Percentiles rank a stretch among this genome's conserved stretches.
phyloP scores from a whole-genome alignment of 208 protist genomes.

The Kentomonas sorsogonicus region DNA sequence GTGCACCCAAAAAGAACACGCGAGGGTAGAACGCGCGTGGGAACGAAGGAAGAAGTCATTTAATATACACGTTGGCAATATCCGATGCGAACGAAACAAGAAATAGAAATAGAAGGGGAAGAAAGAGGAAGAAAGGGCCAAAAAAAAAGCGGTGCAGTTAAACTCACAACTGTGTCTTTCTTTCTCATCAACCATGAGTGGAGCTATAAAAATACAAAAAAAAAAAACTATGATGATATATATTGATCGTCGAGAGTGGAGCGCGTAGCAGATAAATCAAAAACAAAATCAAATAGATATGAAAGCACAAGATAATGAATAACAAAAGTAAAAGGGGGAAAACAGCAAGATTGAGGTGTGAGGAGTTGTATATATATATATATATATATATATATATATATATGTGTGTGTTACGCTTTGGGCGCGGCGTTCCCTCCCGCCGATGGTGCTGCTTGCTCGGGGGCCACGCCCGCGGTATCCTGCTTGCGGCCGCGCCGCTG shows the following conservation, averaged over 20 bases:
- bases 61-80: background rate
- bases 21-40: too few species aligned
- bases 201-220: constrained; percentile 4
- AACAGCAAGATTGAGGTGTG: background rate
- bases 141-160: background rate
- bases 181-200: too few species aligned
- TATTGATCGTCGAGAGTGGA: too few species aligned
- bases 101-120: constrained; percentile 7
- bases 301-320: background rate
- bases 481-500: too few species aligned
- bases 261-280: background rate
- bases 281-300: background rate
- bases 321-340: constrained; percentile 2
- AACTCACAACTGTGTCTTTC: constrained; percentile 5
- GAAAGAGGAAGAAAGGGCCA: constrained; percentile 6
- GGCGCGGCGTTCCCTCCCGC: too few species aligned
- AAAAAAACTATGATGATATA: constrained; percentile 12
- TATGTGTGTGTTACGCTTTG: too few species aligned
- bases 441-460: too few species aligned
- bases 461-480: too few species aligned
- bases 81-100: constrained; percentile 3
- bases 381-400: constrained; percentile 10
- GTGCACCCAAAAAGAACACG: too few species aligned
- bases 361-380: background rate
- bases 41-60: too few species aligned